phyloP scores from a whole-genome alignment of 2,329 filamentous ascomycete species.

The Ascochyta lentis region DNA sequence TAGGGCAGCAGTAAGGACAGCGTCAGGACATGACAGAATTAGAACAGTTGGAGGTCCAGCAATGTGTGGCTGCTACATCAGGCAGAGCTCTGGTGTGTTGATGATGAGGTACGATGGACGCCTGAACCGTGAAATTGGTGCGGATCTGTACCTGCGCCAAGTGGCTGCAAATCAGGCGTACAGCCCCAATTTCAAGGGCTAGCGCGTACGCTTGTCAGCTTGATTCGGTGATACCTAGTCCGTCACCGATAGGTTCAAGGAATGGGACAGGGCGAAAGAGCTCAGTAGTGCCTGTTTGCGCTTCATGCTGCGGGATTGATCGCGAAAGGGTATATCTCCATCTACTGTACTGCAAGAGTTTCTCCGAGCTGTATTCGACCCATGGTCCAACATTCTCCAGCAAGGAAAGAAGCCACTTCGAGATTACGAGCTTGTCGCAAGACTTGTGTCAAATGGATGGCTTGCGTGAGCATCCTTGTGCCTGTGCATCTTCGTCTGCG shows the following conservation, averaged over 20 bases:
- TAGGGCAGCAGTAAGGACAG: background rate
- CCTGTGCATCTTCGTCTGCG: background rate
- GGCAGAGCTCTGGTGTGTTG: background rate
- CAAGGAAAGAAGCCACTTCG: background rate
- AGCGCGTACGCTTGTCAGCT: conserved; percentile 3
- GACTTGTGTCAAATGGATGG: background rate
- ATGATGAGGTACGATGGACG: background rate
- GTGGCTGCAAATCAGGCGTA: background rate
- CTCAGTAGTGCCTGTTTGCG: background rate
- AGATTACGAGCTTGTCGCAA: background rate
- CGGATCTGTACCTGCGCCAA: background rate
- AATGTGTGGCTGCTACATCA: background rate
- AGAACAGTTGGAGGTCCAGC: background rate
- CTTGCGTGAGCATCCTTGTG: background rate
- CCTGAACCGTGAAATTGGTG: background rate
- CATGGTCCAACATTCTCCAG: background rate
- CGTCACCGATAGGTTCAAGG: background rate
- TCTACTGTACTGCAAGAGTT: background rate
- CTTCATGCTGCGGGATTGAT: background rate
- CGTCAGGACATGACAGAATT: background rate
- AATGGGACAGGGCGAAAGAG: no score
- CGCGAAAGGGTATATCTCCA: background rate
- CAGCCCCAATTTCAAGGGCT: conserved; percentile 5
- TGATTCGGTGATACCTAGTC: background rate
- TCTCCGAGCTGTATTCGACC: background rate